phyloP scores from a whole-genome alignment of 1,139 yeast genomes.

The Saccharomycopsis hybrid region DNA sequence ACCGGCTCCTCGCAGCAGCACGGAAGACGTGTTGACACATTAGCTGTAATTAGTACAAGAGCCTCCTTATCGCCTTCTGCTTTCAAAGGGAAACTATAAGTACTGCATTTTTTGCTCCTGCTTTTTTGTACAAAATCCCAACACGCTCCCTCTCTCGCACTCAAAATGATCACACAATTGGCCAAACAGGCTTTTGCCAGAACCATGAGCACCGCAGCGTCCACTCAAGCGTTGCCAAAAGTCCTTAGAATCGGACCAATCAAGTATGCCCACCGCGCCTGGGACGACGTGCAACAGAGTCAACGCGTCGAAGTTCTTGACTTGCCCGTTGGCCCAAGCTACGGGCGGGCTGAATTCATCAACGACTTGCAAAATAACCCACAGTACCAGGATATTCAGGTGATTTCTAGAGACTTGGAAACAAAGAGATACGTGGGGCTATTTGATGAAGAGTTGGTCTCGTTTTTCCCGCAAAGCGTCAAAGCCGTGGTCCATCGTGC shows the following conservation, averaged over 20 bases:
- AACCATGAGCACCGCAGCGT: conserved; percentile 15
- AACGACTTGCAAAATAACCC: conserved; percentile 36
- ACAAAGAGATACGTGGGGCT: conserved; percentile 55
- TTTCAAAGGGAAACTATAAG: too few species aligned
- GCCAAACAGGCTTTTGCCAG: conserved; percentile 25
- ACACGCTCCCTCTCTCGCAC: too few species aligned
- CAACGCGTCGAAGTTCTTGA: conserved; percentile 41
- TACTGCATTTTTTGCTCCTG: too few species aligned
- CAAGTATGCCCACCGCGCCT: conserved; percentile 47
- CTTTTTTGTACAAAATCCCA: too few species aligned
- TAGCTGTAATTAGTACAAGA: too few species aligned
- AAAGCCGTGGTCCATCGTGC: conserved; percentile 73
- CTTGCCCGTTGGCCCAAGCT: conserved; percentile 20
- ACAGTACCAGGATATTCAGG: conserved; percentile 40
- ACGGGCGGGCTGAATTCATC: conserved; percentile 42
- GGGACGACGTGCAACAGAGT: conserved; percentile 39
- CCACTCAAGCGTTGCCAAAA: conserved; percentile 35
- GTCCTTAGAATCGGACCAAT: conserved; percentile 55
- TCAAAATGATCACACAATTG: background rate
- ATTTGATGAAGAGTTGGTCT: conserved; percentile 66
- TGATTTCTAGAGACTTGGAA: conserved; percentile 47
- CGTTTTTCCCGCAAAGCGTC: conserved; percentile 52
- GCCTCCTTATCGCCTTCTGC: too few species aligned
- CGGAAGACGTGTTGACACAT: too few species aligned
- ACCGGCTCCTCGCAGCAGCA: too few species aligned